These are phyloP conservation scores for Neoascochyta sp. DNA, from an alignment of 2,329 filamentous ascomycete species.

Conservation along the genomic window DNA sequence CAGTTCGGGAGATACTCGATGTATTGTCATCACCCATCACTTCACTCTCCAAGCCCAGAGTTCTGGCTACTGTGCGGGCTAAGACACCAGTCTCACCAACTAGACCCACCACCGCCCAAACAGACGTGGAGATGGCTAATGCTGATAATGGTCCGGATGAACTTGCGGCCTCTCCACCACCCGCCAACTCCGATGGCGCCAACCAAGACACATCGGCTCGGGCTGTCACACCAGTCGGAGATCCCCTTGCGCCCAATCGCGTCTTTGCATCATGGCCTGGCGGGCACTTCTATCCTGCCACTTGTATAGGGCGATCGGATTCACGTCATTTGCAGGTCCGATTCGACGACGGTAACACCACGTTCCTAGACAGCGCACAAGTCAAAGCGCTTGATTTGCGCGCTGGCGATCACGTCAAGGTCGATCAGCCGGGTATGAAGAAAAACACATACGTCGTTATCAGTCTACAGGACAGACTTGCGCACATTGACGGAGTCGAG, in stretches of 20 bases:
- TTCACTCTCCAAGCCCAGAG: conserved; percentile 13
- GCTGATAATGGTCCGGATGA: conserved; percentile 14
- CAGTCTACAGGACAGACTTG: conserved; percentile 41
- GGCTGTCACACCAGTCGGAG: conserved; percentile 16
- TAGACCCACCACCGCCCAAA: conserved; percentile 1
- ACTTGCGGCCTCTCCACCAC: conserved; percentile 16
- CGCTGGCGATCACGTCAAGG: conserved; percentile 46
- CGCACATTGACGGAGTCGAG: conserved; percentile 20
- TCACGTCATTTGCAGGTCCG: conserved; percentile 44
- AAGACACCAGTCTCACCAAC: conserved; percentile 14
- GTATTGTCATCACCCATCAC: conserved; percentile 15
- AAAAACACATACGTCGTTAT: conserved; percentile 44
- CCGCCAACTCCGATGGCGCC: conserved; percentile 3
- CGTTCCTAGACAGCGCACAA: conserved; percentile 39
- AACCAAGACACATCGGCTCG: conserved; percentile 6
- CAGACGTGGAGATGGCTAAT: conserved; percentile 22
- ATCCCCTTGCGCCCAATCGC: conserved; percentile 47
- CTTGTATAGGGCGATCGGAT: conserved; percentile 50
- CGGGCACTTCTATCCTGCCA: conserved; percentile 57
- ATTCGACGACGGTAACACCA: conserved; percentile 48
- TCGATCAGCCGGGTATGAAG: conserved; percentile 45
- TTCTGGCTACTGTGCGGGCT: conserved; percentile 2
- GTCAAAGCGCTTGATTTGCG: conserved; percentile 44
- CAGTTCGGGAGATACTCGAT: conserved; percentile 20
- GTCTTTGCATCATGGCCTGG: conserved; percentile 59